These are phyloP conservation scores for Crucibulum laeve DNA, from an alignment of 768 basidiomycete genomes.

Conservation along the genomic window DNA sequence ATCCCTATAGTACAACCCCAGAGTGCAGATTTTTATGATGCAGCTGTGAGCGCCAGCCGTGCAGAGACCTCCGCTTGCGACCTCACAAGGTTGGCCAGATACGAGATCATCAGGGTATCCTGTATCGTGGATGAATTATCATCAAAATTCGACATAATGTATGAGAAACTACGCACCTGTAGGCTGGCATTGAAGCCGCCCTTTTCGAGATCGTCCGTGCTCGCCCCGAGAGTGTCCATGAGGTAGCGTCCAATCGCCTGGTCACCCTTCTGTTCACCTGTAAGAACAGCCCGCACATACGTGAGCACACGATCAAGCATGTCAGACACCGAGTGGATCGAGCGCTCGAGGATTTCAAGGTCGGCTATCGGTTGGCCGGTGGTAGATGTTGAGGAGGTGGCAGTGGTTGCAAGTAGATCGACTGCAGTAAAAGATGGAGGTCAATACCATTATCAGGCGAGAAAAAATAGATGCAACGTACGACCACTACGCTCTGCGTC, in stretches of 20 bases:
- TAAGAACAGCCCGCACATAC: conserved; percentile 78
- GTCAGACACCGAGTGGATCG: conserved; percentile 62
- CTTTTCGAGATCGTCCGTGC: conserved; percentile 66
- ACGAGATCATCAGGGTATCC: conserved; percentile 94
- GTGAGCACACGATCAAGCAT: conserved; percentile 84
- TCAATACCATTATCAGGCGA: conserved; percentile 1
- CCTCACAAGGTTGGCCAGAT: conserved; percentile 89
- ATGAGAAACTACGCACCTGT: conserved; percentile 43
- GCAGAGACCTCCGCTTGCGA: conserved; percentile 92
- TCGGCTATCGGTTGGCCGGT: conserved; percentile 57
- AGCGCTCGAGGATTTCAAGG: conserved; percentile 71
- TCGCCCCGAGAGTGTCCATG: conserved; percentile 80
- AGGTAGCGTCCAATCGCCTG: conserved; percentile 86
- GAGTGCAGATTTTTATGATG: conserved; percentile 31
- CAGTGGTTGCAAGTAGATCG: conserved; percentile 61
- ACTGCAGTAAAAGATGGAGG: conserved; percentile 40
- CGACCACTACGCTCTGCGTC: conserved; percentile 82
- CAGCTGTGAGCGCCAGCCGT: conserved; percentile 71
- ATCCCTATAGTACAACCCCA: too few relatives aligned
- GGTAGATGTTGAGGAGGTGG: conserved; percentile 39
- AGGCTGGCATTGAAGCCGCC: conserved; percentile 71
- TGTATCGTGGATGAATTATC: conserved; percentile 25
- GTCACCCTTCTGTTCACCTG: conserved; percentile 77
- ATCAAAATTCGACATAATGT: conserved; percentile 2
- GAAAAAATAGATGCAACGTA: conserved; percentile 34